These are phyloP conservation scores for Nakazawaea wyomingensis DNA, from an alignment of 805 yeast genomes.

Conservation along the genomic window DNA sequence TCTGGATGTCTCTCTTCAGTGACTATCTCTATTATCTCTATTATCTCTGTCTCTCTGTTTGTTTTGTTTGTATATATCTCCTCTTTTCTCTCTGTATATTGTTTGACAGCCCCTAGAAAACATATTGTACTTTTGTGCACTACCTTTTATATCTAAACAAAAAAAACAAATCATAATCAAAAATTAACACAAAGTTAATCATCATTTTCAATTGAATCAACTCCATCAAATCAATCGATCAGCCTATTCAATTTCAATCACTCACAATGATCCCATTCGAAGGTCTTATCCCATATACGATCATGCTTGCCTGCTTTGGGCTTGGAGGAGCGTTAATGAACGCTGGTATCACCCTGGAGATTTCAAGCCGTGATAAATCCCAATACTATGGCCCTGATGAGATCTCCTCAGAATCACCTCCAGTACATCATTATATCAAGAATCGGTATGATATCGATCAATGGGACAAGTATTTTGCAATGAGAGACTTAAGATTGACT, in stretches of 20 bases:
- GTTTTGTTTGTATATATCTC: no score
- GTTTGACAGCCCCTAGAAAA: no score
- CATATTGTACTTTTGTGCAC: no score
- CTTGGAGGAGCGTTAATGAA: conserved; percentile 49
- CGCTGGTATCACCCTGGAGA: conserved; percentile 22
- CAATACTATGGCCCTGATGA: conserved; percentile 25
- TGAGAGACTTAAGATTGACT: conserved; percentile 72
- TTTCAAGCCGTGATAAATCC: conserved; percentile 18
- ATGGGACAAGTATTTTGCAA: conserved; percentile 54
- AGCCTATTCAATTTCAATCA: not conserved
- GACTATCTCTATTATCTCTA: no score
- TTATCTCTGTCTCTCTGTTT: no score
- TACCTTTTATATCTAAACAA: no score
- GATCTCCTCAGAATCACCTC: conserved; percentile 36
- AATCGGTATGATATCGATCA: conserved; percentile 49
- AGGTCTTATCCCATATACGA: conserved; percentile 57
- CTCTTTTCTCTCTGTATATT: no score
- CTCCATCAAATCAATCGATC: no score
- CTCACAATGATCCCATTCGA: conserved; percentile 59
- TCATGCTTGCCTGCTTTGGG: conserved; percentile 48
- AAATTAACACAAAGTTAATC: no score
- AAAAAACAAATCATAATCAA: no score
- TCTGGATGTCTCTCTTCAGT: no score
- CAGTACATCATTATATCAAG: conserved; percentile 45
- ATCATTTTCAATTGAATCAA: no score